Base-by-base conservation (phyloP, 2,329 filamentous ascomycete species). In the Colletotrichum tanaceti region DNA sequence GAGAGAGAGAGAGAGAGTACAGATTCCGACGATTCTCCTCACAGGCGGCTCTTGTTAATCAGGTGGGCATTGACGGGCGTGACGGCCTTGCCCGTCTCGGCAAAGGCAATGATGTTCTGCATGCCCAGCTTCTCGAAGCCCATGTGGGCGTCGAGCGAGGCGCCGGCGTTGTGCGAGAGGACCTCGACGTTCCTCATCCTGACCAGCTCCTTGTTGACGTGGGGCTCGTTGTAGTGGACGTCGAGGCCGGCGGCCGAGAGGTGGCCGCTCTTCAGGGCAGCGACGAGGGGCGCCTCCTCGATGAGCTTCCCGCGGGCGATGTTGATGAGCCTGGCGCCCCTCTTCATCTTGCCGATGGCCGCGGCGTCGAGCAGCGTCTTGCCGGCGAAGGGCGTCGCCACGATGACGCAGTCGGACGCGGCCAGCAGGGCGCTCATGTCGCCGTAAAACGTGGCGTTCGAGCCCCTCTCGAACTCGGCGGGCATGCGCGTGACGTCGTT, bases 301-400 rank as follows among this genome's bases (percentile, higher is more conserved):
- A 93, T 90, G 35, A 93, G 86, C n/a, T 89, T 89, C 1, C 90
- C 90, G 9, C 90, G 85, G 1, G 91, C 91, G 2, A 91, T 92
- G 77, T 93, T 93, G 71, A 93, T 84, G 22, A 93, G 84, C 3
- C 91, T 85, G 3, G 91, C 86, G 9, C 89, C 90, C 58, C 85
- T 82, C 79, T 93, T 93, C 91, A 93, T 93, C 77, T 87, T 87
- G 46, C 81, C 81, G 72, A 93, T 89, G 73, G 92, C 87, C 3
- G 80, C 74, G 20, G 84, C 87, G 49, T 85, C 86, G 73, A 92
- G 90, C 72, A 91, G 90, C 74, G 86, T 82, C 76, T 90, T 88
- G 74, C 91, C 91, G 72, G 92, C 79, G 22, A 89, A 89, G 50
- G 92, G 77, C 75, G 92, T 91, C 76, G 92, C 78, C 73, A 87